phyloP scores from a whole-genome alignment of 495 filamentous ascomycete genomes.

The Amphirosellinia nigrospora region DNA sequence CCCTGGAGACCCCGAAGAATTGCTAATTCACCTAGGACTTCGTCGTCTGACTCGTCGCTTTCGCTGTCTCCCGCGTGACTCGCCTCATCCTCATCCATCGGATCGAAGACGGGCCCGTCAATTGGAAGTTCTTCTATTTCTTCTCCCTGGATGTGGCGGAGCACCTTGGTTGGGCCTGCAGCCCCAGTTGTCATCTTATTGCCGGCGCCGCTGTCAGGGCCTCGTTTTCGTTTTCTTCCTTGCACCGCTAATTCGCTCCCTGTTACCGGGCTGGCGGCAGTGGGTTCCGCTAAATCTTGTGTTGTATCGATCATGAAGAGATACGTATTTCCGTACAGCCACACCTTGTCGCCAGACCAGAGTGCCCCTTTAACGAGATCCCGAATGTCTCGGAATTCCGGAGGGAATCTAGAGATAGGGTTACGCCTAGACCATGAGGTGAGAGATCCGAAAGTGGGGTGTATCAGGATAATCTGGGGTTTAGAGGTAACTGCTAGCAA shows the following conservation, averaged over 20 bases:
- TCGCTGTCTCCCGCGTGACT: constrained; percentile 45
- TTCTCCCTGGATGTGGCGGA: constrained; percentile 37
- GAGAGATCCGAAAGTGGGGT: constrained; percentile 73
- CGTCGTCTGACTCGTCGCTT: constrained; percentile 50
- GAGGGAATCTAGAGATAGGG: constrained; percentile 73
- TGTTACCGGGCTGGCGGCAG: constrained; percentile 41
- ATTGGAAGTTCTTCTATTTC: constrained; percentile 34
- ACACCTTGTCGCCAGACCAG: constrained; percentile 82
- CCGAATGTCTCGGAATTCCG: constrained; percentile 68
- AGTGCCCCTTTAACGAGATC: constrained; percentile 82
- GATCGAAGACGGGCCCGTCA: constrained; percentile 29
- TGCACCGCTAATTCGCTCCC: constrained; percentile 47
- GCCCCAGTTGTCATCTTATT: constrained; percentile 62
- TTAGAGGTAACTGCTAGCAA: constrained; percentile 78
- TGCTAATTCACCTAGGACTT: constrained; percentile 46
- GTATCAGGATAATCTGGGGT: constrained; percentile 77
- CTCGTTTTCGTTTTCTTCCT: constrained; percentile 64
- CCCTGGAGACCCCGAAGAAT: constrained; percentile 41
- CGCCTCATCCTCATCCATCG: constrained; percentile 47
- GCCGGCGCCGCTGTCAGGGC: constrained; percentile 62
- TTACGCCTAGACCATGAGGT: constrained; percentile 88
- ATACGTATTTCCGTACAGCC: constrained; percentile 86
- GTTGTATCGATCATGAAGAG: constrained; percentile 92
- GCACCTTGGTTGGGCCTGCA: constrained; percentile 41
- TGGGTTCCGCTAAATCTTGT: constrained; percentile 61